Base-by-base conservation (phyloP, 2,329 filamentous ascomycete genomes). In the Neophaeococcomyces aloes region DNA sequence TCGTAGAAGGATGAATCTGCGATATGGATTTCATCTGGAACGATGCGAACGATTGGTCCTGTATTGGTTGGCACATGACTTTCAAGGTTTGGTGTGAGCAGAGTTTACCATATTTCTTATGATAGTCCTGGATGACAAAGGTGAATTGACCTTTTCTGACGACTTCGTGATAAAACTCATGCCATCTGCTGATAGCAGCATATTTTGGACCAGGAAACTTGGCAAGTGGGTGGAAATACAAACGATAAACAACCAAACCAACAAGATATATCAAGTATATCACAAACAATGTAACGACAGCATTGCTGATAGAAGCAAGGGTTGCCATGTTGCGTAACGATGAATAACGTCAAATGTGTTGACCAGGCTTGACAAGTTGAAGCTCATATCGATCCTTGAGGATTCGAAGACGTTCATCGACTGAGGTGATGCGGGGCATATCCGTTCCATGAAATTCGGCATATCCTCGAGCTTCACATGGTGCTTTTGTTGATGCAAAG, bases 11-110 rank as follows among this genome's bases (percentile, higher is more conserved):
- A 47, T 5, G 53, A 52, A 36, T 61, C 59, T 18, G 54, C 51
- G 47, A 61, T 53, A 39, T 61, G 60, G n/a, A 62, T 46, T 44
- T 61, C 59, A 37, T 53, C 52, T 2, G 59, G 60, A 44, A 51
- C 56, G 35, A 61, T 59, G 23, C 59, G 58, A 17, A 61, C 56
- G 31, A 62, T 61, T 3, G 59, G 59, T 4, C 59, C 58, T 59
- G 36, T 23, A 18, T 6, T 21, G 17, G 10, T 25, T 29, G 29
- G 21, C n/a, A 14, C 17, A 41, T 15, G 8, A 13, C 17, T 27
- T 25, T 11, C n/a, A 11, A 13, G 25, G 14, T 8, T 34, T 25
- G 13, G 4, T 29, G 29, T 33, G 11, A n/a, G 8, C 2, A 21
- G 13, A 17, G 30, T 50, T 15, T 42, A 58, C 57, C 56, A 46